Evolutionary conservation across 805 yeast species (phyloP).

Genomic region (Metschnikowia peoriensis): DNA sequence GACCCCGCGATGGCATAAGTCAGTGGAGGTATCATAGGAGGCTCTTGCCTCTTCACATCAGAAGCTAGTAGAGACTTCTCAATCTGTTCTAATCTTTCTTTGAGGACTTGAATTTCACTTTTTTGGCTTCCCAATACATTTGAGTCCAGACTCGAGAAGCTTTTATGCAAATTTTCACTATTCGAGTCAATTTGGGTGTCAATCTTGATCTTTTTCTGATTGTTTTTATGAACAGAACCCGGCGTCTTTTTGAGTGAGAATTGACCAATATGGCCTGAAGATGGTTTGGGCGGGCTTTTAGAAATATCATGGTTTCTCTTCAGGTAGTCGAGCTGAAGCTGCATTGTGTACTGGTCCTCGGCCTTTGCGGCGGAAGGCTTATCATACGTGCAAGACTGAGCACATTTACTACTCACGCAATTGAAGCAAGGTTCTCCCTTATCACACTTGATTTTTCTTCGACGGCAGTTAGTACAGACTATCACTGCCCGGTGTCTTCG

Average conservation of each 20-base stretch:
- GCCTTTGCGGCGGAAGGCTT: conserved; percentile 4
- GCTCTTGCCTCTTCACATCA: not conserved
- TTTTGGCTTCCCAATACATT: conserved; percentile 5
- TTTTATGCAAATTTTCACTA: not conserved
- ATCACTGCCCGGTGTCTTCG: conserved; percentile 24
- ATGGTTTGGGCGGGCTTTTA: not conserved
- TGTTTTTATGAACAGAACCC: not conserved
- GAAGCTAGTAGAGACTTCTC: conserved; percentile 14
- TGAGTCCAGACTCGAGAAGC: not conserved
- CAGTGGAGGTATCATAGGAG: not conserved
- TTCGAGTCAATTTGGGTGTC: not conserved
- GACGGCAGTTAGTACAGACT: conserved; percentile 32
- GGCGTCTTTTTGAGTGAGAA: not conserved
- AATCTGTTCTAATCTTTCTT: conserved; percentile 16
- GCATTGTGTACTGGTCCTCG: conserved; percentile 12
- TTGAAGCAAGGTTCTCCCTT: conserved; percentile 26
- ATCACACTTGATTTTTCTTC: conserved; percentile 35
- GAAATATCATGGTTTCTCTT: not conserved
- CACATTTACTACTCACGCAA: conserved; percentile 22
- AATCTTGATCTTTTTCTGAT: not conserved
- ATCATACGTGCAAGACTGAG: conserved; percentile 22
- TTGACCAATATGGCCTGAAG: conserved; percentile 1
- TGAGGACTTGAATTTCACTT: conserved; percentile 17
- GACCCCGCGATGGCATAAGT: not conserved
- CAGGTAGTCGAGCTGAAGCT: conserved; percentile 9